These are phyloP conservation scores for Candida peoriensis DNA, from an alignment of 805 yeast species.

Conservation along the genomic window DNA sequence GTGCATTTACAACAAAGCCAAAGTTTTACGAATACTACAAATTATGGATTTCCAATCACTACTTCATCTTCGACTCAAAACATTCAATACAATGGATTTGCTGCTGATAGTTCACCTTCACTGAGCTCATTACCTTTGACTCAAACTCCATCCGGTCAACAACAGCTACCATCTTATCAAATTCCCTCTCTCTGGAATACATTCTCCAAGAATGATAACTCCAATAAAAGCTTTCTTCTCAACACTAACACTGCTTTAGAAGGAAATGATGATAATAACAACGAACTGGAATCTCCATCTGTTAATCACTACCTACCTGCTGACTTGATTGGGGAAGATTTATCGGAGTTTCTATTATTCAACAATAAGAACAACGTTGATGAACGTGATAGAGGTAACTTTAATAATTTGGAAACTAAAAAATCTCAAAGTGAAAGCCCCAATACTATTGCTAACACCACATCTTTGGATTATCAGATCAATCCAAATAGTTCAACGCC, in stretches of 20 bases:
- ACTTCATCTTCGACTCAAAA: conserved; percentile 2
- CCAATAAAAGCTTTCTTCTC: conserved; percentile 5
- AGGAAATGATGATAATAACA: conserved; percentile 13
- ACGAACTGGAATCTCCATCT: conserved; percentile 28
- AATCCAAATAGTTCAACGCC: too few species aligned
- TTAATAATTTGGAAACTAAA: background rate
- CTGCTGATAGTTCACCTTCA: conserved; percentile 11
- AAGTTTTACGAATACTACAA: background rate
- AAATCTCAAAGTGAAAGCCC: too few species aligned
- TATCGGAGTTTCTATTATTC: conserved; percentile 10
- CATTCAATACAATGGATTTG: conserved; percentile 5
- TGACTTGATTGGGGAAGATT: conserved; percentile 25
- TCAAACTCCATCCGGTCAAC: background rate
- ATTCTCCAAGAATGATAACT: background rate
- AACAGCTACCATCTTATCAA: background rate
- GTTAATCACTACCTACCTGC: conserved; percentile 33
- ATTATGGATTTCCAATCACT: conserved; percentile 4
- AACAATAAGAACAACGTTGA: background rate
- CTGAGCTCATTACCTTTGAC: conserved; percentile 3
- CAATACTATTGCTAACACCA: too few species aligned
- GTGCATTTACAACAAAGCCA: background rate
- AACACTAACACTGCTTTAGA: conserved; percentile 9
- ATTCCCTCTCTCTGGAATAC: conserved; percentile 7
- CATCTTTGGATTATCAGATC: too few species aligned
- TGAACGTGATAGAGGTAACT: background rate